phyloP scores from a whole-genome alignment of 2,329 filamentous ascomycete genomes.

The Neonectria neomacrospora region DNA sequence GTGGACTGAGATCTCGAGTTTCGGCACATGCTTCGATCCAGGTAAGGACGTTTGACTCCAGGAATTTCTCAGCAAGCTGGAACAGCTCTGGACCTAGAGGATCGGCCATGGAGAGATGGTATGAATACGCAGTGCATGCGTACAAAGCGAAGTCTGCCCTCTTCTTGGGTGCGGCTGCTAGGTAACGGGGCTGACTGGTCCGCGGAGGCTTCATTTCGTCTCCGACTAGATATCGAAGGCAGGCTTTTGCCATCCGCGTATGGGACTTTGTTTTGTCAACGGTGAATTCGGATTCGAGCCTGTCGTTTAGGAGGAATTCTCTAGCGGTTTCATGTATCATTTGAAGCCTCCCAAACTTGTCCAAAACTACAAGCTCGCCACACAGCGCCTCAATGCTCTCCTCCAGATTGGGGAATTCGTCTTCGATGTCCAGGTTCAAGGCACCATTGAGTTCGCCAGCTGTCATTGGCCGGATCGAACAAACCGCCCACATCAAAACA shows the following conservation, averaged over 20 bases:
- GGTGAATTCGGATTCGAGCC: conserved; percentile 46
- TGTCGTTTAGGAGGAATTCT: conserved; percentile 43
- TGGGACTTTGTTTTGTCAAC: conserved; percentile 45
- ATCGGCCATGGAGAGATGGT: conserved; percentile 48
- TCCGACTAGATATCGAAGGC: conserved; percentile 48
- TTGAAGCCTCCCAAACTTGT: conserved; percentile 46
- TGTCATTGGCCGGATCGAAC: conserved; percentile 48
- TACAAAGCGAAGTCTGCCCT: conserved; percentile 43
- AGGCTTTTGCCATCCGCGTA: conserved; percentile 48
- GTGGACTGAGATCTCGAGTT: conserved; percentile 27
- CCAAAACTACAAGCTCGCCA: conserved; percentile 52
- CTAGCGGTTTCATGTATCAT: conserved; percentile 54
- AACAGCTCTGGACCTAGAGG: conserved; percentile 37
- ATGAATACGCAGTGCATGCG: conserved; percentile 47
- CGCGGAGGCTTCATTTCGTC: conserved; percentile 50
- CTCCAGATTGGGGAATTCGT: conserved; percentile 44
- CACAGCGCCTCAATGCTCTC: conserved; percentile 45
- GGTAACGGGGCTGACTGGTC: conserved; percentile 30
- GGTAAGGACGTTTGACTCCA: conserved; percentile 48
- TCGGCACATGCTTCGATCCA: conserved; percentile 50
- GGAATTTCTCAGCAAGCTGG: conserved; percentile 43
- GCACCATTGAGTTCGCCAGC: conserved; percentile 49
- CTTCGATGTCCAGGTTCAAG: conserved; percentile 49
- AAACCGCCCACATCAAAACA: conserved; percentile 52
- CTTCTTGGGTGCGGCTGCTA: conserved; percentile 18